Base-by-base conservation (phyloP, 176 grass and related monocot species). In the Cenchrus purpureus region DNA sequence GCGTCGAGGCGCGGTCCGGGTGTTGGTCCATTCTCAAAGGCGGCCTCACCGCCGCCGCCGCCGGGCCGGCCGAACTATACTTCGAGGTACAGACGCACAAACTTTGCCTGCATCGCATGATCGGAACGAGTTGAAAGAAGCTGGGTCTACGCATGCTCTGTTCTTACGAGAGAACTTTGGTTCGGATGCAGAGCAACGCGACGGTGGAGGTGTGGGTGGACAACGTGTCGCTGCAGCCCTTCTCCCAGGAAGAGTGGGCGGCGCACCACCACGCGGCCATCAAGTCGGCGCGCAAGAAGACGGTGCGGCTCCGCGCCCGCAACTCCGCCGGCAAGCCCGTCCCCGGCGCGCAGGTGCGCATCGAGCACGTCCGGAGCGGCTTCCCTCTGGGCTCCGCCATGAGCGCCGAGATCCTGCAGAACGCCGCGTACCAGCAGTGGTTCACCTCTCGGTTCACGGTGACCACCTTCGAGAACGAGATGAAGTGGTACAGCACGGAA, bases 391-490 rank as follows among this genome's bases (percentile, higher is more conserved):
- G 96, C 0, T 90, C 89, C 4, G 91, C 96, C 37, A 98, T 95
- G 60, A 89, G 88, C 51, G 2, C 15, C 7, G 86, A 88, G 82
- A 98, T 98, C 71, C 72, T 98, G 32, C 19, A 22, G n/a, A 94
- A 89, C 53, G 19, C 77, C 0, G 88, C 77, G 7, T 98, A 95
- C 77, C 91, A 92, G 87, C 70, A 16, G n/a, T 98, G 93, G 93
- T 95, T 98, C 74, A 50, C 96, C 28, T 86, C 86, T 4, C 93
- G 93, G 71, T 98, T 98, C 93, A 92, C 89, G 17, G 91, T 90
- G 20, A 89, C 96, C 79, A 98, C 93, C 31, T 98, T 98, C 84
- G 96, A 98, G 93, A 98, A 98, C 82, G 96, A 98, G 89, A 98
- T 98, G 96, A 95, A 98, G 77, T 98, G 96, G 96, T 95, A 91